Base-by-base conservation (phyloP, 306 rosid species). In the Herpetospermum pedunculosum region DNA sequence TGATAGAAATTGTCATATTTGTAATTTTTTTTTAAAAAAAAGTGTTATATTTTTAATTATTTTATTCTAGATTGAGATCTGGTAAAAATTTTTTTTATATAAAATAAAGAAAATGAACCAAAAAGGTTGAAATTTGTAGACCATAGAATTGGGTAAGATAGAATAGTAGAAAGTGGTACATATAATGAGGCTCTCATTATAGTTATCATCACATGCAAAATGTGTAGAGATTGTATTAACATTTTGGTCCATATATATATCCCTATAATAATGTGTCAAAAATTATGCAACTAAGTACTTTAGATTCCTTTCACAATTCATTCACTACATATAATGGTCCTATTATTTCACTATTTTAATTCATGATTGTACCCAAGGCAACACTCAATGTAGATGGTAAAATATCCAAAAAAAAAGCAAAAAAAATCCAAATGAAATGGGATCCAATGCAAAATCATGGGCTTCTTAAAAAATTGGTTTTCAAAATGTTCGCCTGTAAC, bases 251-350 rank as follows among this genome's bases (percentile, higher is more conserved):
- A 11, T 55, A 55, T 38, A 32, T 7, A 2, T 35, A 34, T 1
- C 59, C 10, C 14, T 55, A 62, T 32, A 34, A 62, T 62, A n/a
- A n/a, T n/a, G n/a, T n/a, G 69, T 62, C 25, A 64, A 38, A 26
- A 38, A 60, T 65, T 19, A 65, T 38, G 13, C 34, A 65, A 40
- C n/a, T 12, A 38, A 41, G 32, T 65, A 21, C 50, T 65, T 67
- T 23, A 38, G 72, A 67, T 67, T 67, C 72, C 72, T 23, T 63
- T 40, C n/a, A n/a, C n/a, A n/a, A n/a, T n/a, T n/a, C n/a, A n/a
- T n/a, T 13, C 49, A 23, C 72, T 19, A 41, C 72, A 13, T 1
- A 35, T 34, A 18, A 19, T 63, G 43, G 3, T 35, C 28, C 47
- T 35, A 63, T 63, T 63, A 15, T 63, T 63, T 63, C 70, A 63